These are phyloP conservation scores for Phytopythium boreale DNA, from an alignment of 352 stramenopile genomes.

Conservation along the genomic window DNA sequence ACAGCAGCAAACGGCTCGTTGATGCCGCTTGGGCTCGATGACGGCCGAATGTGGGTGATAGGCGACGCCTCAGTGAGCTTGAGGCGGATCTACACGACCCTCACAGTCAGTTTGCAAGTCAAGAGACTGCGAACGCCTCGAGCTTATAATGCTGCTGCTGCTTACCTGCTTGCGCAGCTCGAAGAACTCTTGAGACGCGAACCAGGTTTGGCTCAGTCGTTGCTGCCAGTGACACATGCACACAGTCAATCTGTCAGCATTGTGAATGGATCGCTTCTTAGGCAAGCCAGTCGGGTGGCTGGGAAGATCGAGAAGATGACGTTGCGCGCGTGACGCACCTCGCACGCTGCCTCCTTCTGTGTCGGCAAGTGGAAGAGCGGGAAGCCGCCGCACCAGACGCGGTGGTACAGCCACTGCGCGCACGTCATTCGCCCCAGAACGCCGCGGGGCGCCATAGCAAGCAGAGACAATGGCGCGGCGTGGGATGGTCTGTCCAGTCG, in stretches of 20 bases:
- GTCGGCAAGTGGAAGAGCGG: constrained; percentile 35
- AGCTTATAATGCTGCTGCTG: background rate
- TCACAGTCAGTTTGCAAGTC: background rate
- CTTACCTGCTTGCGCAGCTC: constrained; percentile 37
- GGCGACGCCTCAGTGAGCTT: constrained; percentile 46
- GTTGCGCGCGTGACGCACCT: constrained; percentile 17
- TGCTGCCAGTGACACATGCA: constrained; percentile 12
- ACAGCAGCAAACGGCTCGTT: constrained; percentile 18
- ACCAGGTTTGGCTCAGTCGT: constrained; percentile 31
- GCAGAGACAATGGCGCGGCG: background rate
- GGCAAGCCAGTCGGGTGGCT: too few relatives aligned
- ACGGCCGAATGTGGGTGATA: constrained; percentile 20
- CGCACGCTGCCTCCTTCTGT: constrained; percentile 21
- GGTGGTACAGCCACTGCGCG: constrained; percentile 27
- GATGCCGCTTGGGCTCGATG: background rate
- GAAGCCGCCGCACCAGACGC: constrained; percentile 47
- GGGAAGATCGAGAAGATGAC: background rate
- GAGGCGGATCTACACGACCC: constrained; percentile 29
- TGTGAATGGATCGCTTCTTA: too few relatives aligned
- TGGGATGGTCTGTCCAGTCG: background rate
- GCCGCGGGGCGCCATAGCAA: background rate
- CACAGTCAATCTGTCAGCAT: too few relatives aligned
- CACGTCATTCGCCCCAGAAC: constrained; percentile 21
- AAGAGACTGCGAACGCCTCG: background rate
- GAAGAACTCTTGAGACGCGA: constrained; percentile 29